Evolutionary conservation across 1,139 yeast genomes (phyloP).

Genomic region (Pichia sp.): DNA sequence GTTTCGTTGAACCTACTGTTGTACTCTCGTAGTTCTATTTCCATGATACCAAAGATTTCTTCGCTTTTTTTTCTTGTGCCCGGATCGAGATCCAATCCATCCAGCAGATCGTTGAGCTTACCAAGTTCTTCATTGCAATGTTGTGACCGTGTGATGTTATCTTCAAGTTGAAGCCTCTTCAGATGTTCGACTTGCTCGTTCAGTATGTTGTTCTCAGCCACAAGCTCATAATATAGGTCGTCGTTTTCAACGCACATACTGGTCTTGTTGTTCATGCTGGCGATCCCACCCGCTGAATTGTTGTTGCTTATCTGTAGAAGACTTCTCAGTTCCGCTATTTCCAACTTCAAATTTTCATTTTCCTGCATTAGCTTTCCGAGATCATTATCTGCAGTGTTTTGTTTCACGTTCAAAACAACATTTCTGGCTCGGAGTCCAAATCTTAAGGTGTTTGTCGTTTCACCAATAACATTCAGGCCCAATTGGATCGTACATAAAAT

Average conservation of each 20-base stretch:
- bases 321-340: slow-evolving; percentile 30
- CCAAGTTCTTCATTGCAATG: slow-evolving; percentile 3
- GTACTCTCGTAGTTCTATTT: slow-evolving; percentile 2
- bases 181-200: slow-evolving; percentile 68
- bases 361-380: slow-evolving; percentile 46
- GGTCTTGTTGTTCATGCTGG: background rate
- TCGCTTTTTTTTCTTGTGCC: slow-evolving; percentile 1
- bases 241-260: slow-evolving; percentile 16
- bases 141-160: slow-evolving; percentile 8
- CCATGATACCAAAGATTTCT: background rate
- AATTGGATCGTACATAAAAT: slow-evolving; percentile 82
- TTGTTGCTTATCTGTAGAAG: background rate
- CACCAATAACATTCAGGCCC: slow-evolving; percentile 57
- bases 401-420: slow-evolving; percentile 63
- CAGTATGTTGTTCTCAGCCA: slow-evolving; percentile 57
- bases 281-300: background rate
- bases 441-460: slow-evolving; percentile 80
- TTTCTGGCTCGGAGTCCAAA: slow-evolving; percentile 94
- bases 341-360: slow-evolving; percentile 42
- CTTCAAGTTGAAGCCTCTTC: slow-evolving; percentile 48
- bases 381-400: slow-evolving; percentile 39
- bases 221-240: slow-evolving; percentile 40
- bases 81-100: slow-evolving; percentile 6
- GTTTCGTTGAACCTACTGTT: slow-evolving; percentile 42
- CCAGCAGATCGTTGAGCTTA: background rate